Conservation (phyloP, 441 rosid species). For the Melastoma candidum region DNA sequence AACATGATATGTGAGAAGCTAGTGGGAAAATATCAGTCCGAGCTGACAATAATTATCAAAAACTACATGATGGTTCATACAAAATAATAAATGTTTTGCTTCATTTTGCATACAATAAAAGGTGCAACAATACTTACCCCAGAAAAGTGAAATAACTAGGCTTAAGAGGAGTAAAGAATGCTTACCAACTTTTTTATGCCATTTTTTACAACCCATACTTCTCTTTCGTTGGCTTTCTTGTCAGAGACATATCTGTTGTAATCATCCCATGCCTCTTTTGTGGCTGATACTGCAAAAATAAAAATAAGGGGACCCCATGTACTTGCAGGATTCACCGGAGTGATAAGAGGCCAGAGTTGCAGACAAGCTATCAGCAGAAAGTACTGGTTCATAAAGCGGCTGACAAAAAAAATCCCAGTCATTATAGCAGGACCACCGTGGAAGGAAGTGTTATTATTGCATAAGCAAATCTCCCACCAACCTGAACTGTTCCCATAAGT, state of each 20-base stretch:
- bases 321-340: conserved; percentile 99
- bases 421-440: background rate
- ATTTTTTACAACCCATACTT: conserved; percentile 79
- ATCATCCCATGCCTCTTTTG: conserved; percentile 99
- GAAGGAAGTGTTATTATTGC: too few species aligned
- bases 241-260: conserved; percentile 92
- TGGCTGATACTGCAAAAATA: conserved; percentile 92
- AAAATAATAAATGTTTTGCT: too few species aligned
- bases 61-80: too few species aligned
- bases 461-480: conserved; percentile 9
- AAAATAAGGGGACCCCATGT: conserved; percentile 98
- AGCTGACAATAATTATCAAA: too few species aligned
- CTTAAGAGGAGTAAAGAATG: conserved; percentile 1
- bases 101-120: too few species aligned
- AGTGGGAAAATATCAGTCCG: too few species aligned
- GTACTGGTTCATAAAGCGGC: conserved; percentile 99
- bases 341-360: conserved; percentile 98
- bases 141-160: too few species aligned
- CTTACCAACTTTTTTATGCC: conserved; percentile 80
- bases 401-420: conserved; percentile 25
- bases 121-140: too few species aligned
- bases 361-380: conserved; percentile 99
- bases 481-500: conserved; percentile 97
- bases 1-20: too few species aligned
- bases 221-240: conserved; percentile 94